These are phyloP conservation scores for Eucalyptus fibrosa DNA, from an alignment of 345 rosid genomes.

Conservation along the genomic window DNA sequence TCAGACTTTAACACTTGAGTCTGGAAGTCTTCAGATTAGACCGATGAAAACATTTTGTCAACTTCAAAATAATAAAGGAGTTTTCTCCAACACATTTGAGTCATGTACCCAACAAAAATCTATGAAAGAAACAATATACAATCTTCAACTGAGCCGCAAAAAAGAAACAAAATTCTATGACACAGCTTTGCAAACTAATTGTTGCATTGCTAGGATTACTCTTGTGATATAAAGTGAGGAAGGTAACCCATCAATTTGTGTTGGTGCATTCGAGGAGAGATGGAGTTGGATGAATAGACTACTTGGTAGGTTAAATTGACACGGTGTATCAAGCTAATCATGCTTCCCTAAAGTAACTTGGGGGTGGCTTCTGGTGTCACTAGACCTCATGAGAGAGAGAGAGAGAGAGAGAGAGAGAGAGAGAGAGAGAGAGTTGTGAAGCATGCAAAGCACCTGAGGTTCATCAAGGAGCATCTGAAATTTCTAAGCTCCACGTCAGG, in stretches of 20 bases:
- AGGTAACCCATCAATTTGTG: neutral
- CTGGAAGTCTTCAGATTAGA: too few species aligned
- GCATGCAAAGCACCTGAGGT: neutral
- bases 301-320: neutral
- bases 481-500: neutral
- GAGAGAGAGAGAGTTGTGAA: neutral
- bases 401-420: neutral
- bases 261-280: neutral
- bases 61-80: too few species aligned
- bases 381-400: neutral
- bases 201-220: neutral
- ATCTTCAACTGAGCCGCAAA: neutral
- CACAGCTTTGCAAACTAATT: neutral
- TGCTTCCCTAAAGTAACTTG: neutral
- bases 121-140: neutral
- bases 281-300: neutral
- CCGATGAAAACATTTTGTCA: too few species aligned
- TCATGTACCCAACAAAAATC: neutral
- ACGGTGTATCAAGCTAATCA: neutral
- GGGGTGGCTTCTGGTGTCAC: neutral
- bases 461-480: neutral
- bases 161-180: neutral
- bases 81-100: too few species aligned
- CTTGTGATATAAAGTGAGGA: neutral
- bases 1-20: too few species aligned